Percentiles rank a stretch among this genome's conserved stretches.
Evolutionary conservation across 108 stramenopile species (phyloP).

Genomic region (Chaetoceros muelleri): DNA sequence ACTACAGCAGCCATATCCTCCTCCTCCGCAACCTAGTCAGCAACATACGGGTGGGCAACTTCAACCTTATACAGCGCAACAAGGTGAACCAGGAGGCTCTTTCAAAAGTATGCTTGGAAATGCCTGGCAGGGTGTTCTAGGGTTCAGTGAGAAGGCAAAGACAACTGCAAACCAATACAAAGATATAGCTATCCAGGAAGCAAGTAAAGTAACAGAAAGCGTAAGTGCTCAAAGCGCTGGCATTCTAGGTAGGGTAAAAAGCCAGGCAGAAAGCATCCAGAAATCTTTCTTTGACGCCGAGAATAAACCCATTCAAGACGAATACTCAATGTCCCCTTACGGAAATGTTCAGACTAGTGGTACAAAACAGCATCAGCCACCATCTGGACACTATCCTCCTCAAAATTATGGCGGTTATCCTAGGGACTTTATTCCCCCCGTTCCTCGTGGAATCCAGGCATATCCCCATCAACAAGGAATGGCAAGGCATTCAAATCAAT

Average conservation of each 20-base stretch:
- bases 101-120: conserved; percentile 33
- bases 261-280: background rate
- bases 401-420: background rate
- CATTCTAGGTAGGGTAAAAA: background rate
- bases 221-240: background rate
- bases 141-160: conserved; percentile 34
- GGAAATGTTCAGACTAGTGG: background rate
- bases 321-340: background rate
- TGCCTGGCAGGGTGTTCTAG: conserved; percentile 44
- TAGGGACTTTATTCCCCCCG: background rate
- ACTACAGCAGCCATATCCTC: background rate
- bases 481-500: background rate
- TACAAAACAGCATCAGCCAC: too few species aligned
- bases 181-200: background rate
- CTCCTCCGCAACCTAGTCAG: background rate
- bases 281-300: background rate
- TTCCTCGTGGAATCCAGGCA: background rate
- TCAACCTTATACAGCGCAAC: conserved; percentile 1
- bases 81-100: conserved; percentile 12
- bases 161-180: conserved; percentile 11
- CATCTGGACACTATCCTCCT: background rate
- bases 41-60: conserved; percentile 3
- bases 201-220: background rate
- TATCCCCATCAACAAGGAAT: background rate
- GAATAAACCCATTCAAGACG: background rate